Evolutionary conservation across 495 filamentous ascomycete species (phyloP).

Genomic region (Recurvomyces mirabilis): DNA sequence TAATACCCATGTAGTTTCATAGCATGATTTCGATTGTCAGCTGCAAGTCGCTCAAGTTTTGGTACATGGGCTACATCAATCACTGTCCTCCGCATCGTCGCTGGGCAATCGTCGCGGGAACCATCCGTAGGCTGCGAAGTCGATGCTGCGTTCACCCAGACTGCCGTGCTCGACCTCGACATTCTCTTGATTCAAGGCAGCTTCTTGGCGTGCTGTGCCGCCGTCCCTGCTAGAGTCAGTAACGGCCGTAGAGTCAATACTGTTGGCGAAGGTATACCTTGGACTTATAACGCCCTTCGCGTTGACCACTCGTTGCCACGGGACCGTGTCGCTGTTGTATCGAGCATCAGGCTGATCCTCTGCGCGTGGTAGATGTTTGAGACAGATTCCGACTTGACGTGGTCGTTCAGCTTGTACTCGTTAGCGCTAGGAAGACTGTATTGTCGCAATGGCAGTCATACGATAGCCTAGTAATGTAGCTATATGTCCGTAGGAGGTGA

Average conservation of each 20-base stretch:
- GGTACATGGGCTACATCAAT: no score
- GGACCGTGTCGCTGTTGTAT: conserved; percentile 68
- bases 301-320: conserved; percentile 91
- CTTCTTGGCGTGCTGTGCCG: conserved; percentile 29
- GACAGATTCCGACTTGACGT: conserved; percentile 71
- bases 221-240: conserved; percentile 22
- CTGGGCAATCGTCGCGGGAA: conserved; percentile 30
- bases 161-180: conserved; percentile 27
- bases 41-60: no score
- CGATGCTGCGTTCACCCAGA: conserved; percentile 29
- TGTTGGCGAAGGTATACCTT: conserved; percentile 41
- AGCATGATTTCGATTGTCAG: no score
- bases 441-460: conserved; percentile 46
- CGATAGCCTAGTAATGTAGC: conserved; percentile 67
- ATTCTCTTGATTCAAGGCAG: conserved; percentile 26
- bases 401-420: conserved; percentile 11
- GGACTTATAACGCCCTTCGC: conserved; percentile 74
- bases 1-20: no score
- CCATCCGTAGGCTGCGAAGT: conserved; percentile 30
- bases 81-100: conserved; percentile 26
- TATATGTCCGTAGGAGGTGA: conserved; percentile 86
- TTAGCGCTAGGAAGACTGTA: no score
- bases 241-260: background rate
- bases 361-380: conserved; percentile 64
- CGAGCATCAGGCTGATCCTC: conserved; percentile 28